phyloP scores from a whole-genome alignment of 345 rosid species.

The Psidium guajava region DNA sequence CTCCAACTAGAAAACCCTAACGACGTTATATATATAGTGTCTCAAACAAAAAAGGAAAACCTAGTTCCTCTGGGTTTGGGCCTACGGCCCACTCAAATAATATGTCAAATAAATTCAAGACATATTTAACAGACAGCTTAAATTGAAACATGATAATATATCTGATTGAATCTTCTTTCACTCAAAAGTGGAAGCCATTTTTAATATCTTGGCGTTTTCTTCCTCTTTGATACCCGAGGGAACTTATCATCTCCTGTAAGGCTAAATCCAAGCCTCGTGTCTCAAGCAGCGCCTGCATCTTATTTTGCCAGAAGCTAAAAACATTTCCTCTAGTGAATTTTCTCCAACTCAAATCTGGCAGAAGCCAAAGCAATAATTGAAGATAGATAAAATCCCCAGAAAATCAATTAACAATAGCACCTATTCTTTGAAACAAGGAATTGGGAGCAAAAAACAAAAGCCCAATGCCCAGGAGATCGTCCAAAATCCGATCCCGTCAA shows the following conservation, averaged over 20 bases:
- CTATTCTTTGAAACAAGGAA: not conserved
- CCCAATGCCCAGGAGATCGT: not conserved
- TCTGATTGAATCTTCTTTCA: not conserved
- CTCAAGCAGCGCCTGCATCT: not conserved
- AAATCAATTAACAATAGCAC: not conserved
- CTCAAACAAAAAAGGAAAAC: too few relatives aligned
- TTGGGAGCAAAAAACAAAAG: too few relatives aligned
- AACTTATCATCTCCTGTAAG: not conserved
- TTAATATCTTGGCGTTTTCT: not conserved
- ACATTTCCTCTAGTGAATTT: not conserved
- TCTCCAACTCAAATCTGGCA: not conserved
- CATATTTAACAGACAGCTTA: too few relatives aligned
- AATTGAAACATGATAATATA: not conserved
- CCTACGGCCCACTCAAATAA: too few relatives aligned
- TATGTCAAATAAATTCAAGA: too few relatives aligned
- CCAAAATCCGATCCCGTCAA: too few relatives aligned
- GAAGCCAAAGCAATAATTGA: not conserved
- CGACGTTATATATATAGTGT: too few relatives aligned
- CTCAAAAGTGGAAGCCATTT: accelerated
- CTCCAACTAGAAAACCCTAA: too few relatives aligned
- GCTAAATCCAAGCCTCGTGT: not conserved
- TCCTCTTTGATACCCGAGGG: not conserved
- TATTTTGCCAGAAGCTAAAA: not conserved
- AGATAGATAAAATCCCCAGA: not conserved
- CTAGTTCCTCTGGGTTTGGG: too few relatives aligned